Evolutionary conservation across 2,329 filamentous ascomycete species (phyloP).

Genomic region (Colletotrichum tanaceti): DNA sequence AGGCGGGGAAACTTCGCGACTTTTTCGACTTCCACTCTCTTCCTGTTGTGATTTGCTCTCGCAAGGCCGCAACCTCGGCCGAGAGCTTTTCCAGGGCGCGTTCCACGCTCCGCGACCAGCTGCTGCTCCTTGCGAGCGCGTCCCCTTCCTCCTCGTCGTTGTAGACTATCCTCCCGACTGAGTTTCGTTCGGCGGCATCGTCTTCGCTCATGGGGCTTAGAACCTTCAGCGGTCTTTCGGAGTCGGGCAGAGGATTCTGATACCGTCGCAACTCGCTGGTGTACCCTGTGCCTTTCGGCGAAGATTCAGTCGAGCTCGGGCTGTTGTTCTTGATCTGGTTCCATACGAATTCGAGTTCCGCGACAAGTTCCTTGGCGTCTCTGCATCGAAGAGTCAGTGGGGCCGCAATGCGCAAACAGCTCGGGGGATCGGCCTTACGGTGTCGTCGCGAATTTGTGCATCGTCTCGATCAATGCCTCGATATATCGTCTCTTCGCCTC

Average conservation of each 20-base stretch:
- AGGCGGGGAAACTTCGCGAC: conserved; percentile 73
- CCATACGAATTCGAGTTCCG: conserved; percentile 99
- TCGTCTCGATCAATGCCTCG: conserved; percentile 92
- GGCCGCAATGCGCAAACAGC: conserved; percentile 8
- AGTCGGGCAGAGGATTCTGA: conserved; percentile 60
- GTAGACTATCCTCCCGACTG: conserved; percentile 58
- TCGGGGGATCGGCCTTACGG: conserved; percentile 61
- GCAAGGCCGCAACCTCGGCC: conserved; percentile 88
- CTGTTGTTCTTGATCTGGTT: conserved; percentile 94
- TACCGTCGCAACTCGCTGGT: conserved; percentile 56
- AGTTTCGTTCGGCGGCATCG: conserved; percentile 72
- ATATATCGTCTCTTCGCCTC: conserved; percentile 96
- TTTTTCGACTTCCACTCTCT: conserved; percentile 76
- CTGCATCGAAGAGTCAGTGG: conserved; percentile 50
- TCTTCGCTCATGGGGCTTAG: conserved; percentile 89
- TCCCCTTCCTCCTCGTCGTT: conserved; percentile 60
- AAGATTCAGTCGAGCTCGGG: conserved; percentile 70
- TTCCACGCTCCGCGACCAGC: conserved; percentile 87
- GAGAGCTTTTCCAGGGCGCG: conserved; percentile 88
- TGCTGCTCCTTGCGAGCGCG: conserved; percentile 59
- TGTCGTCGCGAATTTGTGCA: conserved; percentile 95
- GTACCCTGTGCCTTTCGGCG: conserved; percentile 59
- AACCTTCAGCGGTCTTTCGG: conserved; percentile 72
- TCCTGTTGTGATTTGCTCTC: conserved; percentile 87
- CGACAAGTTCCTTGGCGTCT: conserved; percentile 87